A percentile compares a stretch with the other conserved stretches of the same genome.
These are phyloP conservation scores for Sphaerulina populicola DNA, from an alignment of 2,329 filamentous ascomycete genomes.

Conservation along the genomic window DNA sequence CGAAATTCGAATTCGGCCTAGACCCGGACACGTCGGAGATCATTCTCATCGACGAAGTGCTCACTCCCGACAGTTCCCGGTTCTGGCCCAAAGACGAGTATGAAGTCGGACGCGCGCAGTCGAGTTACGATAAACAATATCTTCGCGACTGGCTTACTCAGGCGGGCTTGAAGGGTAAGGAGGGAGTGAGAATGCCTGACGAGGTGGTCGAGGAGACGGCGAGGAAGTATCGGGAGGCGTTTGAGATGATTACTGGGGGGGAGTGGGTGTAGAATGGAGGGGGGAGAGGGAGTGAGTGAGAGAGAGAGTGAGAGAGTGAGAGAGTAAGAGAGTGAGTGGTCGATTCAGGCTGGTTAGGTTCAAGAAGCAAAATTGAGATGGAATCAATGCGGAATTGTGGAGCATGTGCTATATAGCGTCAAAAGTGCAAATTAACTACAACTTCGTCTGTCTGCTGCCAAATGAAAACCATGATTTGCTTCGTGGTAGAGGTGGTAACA, in stretches of 20 bases:
- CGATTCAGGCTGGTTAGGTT: neutral
- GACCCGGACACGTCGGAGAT: slow-evolving; percentile 55
- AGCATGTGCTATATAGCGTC: neutral
- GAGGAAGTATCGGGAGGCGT: slow-evolving; percentile 68
- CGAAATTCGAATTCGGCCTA: slow-evolving; percentile 69
- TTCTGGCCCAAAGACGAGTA: slow-evolving; percentile 78
- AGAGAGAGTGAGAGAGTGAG: too few relatives aligned
- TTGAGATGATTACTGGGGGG: slow-evolving; percentile 47
- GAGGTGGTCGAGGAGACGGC: slow-evolving; percentile 62
- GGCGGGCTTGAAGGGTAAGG: slow-evolving; percentile 65
- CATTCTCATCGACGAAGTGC: slow-evolving; percentile 72
- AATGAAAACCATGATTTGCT: slow-evolving; percentile 16
- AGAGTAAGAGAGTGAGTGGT: too few relatives aligned
- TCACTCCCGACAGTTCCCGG: slow-evolving; percentile 66
- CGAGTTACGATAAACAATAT: slow-evolving; percentile 72
- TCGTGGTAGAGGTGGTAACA: slow-evolving; percentile 35
- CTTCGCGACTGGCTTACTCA: slow-evolving; percentile 72
- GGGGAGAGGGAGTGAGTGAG: too few relatives aligned
- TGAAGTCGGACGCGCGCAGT: slow-evolving; percentile 63
- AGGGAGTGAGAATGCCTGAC: slow-evolving; percentile 62
- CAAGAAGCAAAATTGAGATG: neutral
- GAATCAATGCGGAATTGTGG: neutral
- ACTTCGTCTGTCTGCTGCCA: slow-evolving; percentile 17
- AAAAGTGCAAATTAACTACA: neutral
- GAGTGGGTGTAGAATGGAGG: slow-evolving; percentile 6